Evolutionary conservation across 2,329 filamentous ascomycete species (phyloP).

Genomic region (Cytospora piceicola): DNA sequence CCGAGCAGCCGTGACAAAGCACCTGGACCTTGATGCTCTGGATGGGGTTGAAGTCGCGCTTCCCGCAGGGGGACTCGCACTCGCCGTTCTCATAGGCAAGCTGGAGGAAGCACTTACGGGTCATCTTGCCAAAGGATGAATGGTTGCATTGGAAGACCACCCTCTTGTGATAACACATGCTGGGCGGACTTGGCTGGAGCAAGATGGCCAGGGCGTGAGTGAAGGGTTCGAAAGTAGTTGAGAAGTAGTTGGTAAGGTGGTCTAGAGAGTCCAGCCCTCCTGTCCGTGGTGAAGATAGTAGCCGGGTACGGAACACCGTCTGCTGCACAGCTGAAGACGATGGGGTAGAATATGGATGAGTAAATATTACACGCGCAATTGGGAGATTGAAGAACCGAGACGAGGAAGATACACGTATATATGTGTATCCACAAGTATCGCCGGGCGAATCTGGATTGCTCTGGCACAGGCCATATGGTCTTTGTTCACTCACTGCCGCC

Average conservation of each 20-base stretch:
- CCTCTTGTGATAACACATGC: conserved; percentile 35
- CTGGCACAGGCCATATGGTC: background rate
- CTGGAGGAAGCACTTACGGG: conserved; percentile 30
- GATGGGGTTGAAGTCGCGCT: conserved; percentile 31
- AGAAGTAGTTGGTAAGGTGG: too few species aligned
- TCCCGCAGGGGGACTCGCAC: conserved; percentile 29
- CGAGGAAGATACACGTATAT: background rate
- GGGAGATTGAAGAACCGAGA: background rate
- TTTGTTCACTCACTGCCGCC: background rate
- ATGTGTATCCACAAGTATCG: background rate
- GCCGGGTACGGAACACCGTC: background rate
- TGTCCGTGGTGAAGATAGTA: background rate
- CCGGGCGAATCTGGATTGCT: background rate
- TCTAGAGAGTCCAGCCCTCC: too few species aligned
- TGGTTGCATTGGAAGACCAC: conserved; percentile 34
- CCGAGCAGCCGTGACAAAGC: conserved; percentile 30
- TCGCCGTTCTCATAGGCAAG: conserved; percentile 30
- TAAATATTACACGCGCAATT: background rate
- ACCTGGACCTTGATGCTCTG: conserved; percentile 29
- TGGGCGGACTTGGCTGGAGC: background rate
- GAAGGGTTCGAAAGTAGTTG: background rate
- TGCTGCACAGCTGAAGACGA: background rate
- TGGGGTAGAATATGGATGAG: background rate
- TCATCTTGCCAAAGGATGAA: conserved; percentile 25
- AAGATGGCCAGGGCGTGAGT: background rate